These are phyloP conservation scores for Willaertia magna DNA, from an alignment of 208 protist genomes.

Conservation along the genomic window DNA sequence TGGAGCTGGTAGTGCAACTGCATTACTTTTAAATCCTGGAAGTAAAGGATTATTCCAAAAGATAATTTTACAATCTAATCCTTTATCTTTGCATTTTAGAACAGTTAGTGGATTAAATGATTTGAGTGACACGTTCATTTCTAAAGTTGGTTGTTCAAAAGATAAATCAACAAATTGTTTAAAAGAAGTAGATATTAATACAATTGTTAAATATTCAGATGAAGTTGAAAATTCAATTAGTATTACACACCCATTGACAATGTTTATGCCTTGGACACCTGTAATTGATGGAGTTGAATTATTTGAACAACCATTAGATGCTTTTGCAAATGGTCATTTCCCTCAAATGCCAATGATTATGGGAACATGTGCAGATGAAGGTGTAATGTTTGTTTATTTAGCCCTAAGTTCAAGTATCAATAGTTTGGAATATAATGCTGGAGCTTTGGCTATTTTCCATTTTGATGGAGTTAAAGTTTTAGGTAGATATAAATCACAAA, in stretches of 20 bases:
- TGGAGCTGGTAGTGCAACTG: slow-evolving; percentile 30
- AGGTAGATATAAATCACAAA: background rate
- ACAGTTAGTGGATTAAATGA: background rate
- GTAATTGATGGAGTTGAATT: slow-evolving; percentile 22
- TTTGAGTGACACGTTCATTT: background rate
- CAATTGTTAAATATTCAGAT: background rate
- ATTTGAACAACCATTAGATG: background rate
- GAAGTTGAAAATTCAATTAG: background rate
- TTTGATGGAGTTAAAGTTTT: background rate
- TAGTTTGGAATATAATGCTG: background rate
- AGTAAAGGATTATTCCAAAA: slow-evolving; percentile 29
- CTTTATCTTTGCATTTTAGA: slow-evolving; percentile 23
- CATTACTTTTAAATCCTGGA: background rate
- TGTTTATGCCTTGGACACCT: slow-evolving; percentile 12
- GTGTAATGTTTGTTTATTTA: background rate
- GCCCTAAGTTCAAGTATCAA: background rate
- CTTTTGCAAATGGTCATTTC: background rate
- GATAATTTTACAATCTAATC: slow-evolving; percentile 31
- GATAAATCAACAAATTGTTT: background rate
- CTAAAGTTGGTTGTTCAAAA: background rate
- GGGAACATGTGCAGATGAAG: background rate
- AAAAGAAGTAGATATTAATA: background rate
- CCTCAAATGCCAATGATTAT: slow-evolving; percentile 17
- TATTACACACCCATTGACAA: background rate
- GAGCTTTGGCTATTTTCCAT: background rate